Base-by-base conservation (phyloP, 371 early-diverging fungal genomes). In the Mortierella sp. region DNA sequence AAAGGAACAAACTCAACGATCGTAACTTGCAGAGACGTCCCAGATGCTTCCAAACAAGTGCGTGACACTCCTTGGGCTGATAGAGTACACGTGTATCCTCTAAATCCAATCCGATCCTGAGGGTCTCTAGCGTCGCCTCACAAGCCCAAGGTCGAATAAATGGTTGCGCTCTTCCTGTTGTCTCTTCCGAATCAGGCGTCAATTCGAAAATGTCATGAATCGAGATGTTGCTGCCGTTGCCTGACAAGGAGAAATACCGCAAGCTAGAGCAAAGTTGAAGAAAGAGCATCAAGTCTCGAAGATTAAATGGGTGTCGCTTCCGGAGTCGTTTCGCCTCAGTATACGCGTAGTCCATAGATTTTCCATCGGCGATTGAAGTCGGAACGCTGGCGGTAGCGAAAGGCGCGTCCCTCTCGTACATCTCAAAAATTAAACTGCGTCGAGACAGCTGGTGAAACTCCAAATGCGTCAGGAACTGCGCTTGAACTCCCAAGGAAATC, bases 141-240 rank as follows among this genome's bases (percentile, higher is more conserved):
- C 76, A 80, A 8, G 76, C 80, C 80, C 80, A 76, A 10, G 80
- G 76, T 38, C 76, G 55, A 38, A 72, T 58, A n/a, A 50, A 63
- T 2, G 7, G 74, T 34, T 44, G 50, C 16, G n/a, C 19, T 31
- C 16, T 31, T 21, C 8, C 44, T 38, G 50, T 57, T 58, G n/a
- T 16, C 13, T 16, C 6, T 13, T 63, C 70, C 16, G 55, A 2
- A 5, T 4, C 31, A 16, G n/a, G 1, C 26, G 34, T 48, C 55
- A 42, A 24, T 38, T 45, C 31, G 31, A 54, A 7, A 42, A 65
- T 7, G 11, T 38, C 21, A 2, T 65, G 8, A 34, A 38, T 19
- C 4, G 34, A 13, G 16, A 60, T 19, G 42, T 38, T 38, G 11
- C 63, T 31, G 31, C 31, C 14, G 19, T 8, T 14, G 19, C 13